Evolutionary conservation across 202 grass and related monocot genomes (phyloP), one percentile per base, ranked within the genome.

Genomic region (Carex arenaria): DNA sequence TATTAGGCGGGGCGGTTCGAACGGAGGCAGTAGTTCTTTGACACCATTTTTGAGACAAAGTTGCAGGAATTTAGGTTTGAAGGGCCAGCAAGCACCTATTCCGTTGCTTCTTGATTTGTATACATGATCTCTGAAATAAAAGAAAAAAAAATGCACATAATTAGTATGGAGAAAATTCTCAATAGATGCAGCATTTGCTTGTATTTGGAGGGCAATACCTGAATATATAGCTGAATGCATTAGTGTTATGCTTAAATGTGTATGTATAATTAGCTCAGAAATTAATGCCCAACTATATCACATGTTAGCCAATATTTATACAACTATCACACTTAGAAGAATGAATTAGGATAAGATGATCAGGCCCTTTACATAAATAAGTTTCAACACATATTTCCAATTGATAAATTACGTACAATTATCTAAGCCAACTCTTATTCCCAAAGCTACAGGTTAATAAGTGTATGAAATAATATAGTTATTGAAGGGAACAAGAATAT

Each of bases 11-110:
- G 93, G 89, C 34, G 89, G 86, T 86, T 99, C 93, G 52, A 95
- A 99, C 71, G 96, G 96, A 70, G 96, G 96, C 52, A 99, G 57
- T 70, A 87, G 61, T 93, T 92, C 78, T 78, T 90, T 92, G 65
- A 93, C 81, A 76, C 91, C 91, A 82, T 67, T 87, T 59, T 92
- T 95, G 34, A 94, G 62, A 87, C 86, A 98, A 88, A 95, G 86
- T 72, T 92, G 86, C 78, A 98, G 49, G 1, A 84, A 89, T 36
- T 87, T 85, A 67, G 79, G 86, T 85, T 85, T 75, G 79, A 98
- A 98, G 61, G 96, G 96, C 96, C 96, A 98, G 65, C 67, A 95
- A 66, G 62, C 85, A 71, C 87, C 86, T 75, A 95, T 79, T 17
- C 89, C 55, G 78, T 93, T 98, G 84, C 88, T 93, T 85, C 96